These are phyloP conservation scores for Blastomyces gilchristii DNA, from an alignment of 2,329 filamentous ascomycete genomes.

Conservation along the genomic window DNA sequence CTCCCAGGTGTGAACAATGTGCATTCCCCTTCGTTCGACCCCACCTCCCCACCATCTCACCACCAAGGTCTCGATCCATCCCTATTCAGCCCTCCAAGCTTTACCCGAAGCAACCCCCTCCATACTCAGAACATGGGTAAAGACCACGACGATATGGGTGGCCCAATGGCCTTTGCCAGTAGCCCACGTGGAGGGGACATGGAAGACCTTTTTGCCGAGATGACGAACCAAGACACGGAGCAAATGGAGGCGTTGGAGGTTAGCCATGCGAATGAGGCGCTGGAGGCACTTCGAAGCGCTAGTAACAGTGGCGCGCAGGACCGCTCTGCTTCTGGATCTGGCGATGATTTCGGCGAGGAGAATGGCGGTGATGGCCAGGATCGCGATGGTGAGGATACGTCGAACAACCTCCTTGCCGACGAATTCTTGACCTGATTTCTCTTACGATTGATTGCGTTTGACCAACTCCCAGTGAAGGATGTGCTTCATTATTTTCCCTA, in stretches of 20 bases:
- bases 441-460: neutral
- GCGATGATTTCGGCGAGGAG: conserved; percentile 6
- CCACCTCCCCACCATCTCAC: conserved; percentile 30
- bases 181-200: conserved; percentile 32
- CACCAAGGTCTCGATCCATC: conserved; percentile 29
- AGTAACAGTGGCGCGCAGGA: conserved; percentile 29
- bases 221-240: conserved; percentile 37
- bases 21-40: conserved; percentile 31
- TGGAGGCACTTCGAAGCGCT: conserved; percentile 33
- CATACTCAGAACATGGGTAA: conserved; percentile 17
- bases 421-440: conserved; percentile 19
- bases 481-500: conserved; percentile 11
- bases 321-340: conserved; percentile 18
- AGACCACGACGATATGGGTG: conserved; percentile 26
- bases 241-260: conserved; percentile 30
- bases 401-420: conserved; percentile 18
- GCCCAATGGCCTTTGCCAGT: conserved; percentile 29
- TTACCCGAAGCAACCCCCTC: conserved; percentile 25
- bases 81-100: conserved; percentile 35
- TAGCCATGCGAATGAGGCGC: conserved; percentile 39
- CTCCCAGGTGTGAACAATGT: conserved; percentile 26
- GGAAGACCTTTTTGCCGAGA: conserved; percentile 38
- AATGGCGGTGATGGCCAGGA: conserved; percentile 12
- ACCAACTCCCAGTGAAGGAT: neutral
- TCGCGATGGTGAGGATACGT: conserved; percentile 19